Evolutionary conservation across 2,329 filamentous ascomycete genomes (phyloP), one percentile per base, ranked within the genome.

Genomic region (Fusarium sp.): DNA sequence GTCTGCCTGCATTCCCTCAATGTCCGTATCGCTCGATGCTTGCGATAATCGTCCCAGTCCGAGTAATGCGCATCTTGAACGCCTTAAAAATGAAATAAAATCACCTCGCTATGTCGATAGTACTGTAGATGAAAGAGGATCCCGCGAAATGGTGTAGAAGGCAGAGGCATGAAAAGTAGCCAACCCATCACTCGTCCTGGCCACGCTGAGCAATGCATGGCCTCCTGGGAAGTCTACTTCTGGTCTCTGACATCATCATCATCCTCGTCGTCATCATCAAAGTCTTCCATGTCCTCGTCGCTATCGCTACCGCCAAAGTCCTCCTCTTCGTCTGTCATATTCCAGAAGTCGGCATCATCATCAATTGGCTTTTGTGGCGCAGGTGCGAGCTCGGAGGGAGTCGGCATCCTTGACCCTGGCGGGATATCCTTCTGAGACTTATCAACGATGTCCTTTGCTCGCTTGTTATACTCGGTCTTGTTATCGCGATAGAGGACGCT

Each of bases 261-360:
- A 15, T 88, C 86, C 11, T 88, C 89, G 28, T 91, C 88, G 4
- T 86, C 85, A 18, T 88, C 88, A 13, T 89, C 88, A 44, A 88
- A 88, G 50, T 92, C 90, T 37, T 88, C 88, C 82, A 89, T 86
- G 30, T 89, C 87, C 33, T 89, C 88, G 16, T 91, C 91, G 28
- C 88, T 90, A 74, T 94, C 93, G 77, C 92, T 94, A 21, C 92
- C 92, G 15, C 91, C 92, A 81, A 95, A 95, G 75, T 95, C 93
- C 59, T 93, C 90, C 75, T 94, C 93, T 74, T 93, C 88, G 66
- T 93, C 93, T 53, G 90, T 91, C 80, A 94, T 92, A 38, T 89
- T 90, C 92, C 94, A 96, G 80, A 97, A 97, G 69, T 93, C 93
- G 75, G 93, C 91, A 75, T 97, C 93, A 44, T 93, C 90, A 6